Evolutionary conservation across 768 basidiomycete species (phyloP).

Genomic region (Pulveroboletus frians): DNA sequence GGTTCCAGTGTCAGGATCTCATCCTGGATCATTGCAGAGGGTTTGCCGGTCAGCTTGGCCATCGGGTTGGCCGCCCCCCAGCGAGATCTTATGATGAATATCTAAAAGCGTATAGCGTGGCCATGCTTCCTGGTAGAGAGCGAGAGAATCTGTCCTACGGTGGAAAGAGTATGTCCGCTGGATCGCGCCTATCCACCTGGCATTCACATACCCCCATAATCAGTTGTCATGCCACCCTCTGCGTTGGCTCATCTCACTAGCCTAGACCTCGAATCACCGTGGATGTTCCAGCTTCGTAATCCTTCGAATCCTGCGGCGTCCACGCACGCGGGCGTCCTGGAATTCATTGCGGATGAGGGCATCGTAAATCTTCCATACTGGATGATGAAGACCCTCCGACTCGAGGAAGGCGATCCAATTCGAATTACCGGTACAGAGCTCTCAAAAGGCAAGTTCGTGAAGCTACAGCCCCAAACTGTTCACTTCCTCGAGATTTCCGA

Average conservation of each 20-base stretch:
- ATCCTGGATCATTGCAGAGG: constrained; percentile 37
- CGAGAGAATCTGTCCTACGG: constrained; percentile 92
- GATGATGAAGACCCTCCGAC: constrained; percentile 97
- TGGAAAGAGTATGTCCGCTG: constrained; percentile 79
- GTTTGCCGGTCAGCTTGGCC: constrained; percentile 47
- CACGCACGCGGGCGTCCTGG: constrained; percentile 95
- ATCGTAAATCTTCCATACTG: constrained; percentile 93
- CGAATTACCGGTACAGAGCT: constrained; percentile 85
- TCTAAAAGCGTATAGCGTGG: constrained; percentile 91
- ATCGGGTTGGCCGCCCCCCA: constrained; percentile 43
- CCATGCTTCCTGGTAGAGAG: constrained; percentile 83
- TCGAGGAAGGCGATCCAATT: constrained; percentile 94
- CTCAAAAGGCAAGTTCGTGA: constrained; percentile 91
- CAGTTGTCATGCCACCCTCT: constrained; percentile 97
- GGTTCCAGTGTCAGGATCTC: constrained; percentile 7
- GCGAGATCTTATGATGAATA: constrained; percentile 86
- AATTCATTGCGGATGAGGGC: constrained; percentile 98
- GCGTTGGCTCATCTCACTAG: constrained; percentile 83
- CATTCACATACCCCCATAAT: constrained; percentile 1
- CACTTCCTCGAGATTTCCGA: constrained; percentile 97
- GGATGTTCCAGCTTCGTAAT: constrained; percentile 96
- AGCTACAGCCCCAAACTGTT: constrained; percentile 91
- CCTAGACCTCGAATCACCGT: constrained; percentile 85
- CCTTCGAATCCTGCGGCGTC: constrained; percentile 76
- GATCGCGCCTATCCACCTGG: constrained; percentile 9